A percentile compares a stretch with the other conserved stretches of the same genome.
phyloP scores from a whole-genome alignment of 169 alveolate genomes.

The Plasmodium coatneyi region DNA sequence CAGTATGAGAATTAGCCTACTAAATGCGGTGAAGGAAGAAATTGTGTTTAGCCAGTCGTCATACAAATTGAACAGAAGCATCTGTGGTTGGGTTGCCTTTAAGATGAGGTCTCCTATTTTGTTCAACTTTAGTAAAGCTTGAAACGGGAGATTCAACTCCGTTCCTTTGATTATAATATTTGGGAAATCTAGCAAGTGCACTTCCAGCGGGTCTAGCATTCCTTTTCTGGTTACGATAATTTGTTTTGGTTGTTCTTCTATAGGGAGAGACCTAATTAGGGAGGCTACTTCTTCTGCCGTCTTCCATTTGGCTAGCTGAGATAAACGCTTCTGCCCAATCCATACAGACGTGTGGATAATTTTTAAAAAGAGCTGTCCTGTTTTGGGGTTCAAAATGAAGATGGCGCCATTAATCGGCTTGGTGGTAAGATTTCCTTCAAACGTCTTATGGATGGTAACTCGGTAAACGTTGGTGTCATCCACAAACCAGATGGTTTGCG shows the following conservation, averaged over 20 bases:
- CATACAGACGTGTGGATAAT: constrained; percentile 99
- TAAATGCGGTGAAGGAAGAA: constrained; percentile 98
- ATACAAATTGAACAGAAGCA: constrained; percentile 98
- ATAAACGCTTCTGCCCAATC: constrained; percentile 99
- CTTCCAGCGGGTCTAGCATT: constrained; percentile 99
- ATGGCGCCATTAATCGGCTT: constrained; percentile 99
- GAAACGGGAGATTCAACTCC: constrained; percentile 99
- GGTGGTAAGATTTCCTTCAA: constrained; percentile 99
- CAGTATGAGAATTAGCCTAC: constrained; percentile 95
- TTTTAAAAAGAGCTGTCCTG: constrained; percentile 99
- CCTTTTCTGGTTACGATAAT: constrained; percentile 99
- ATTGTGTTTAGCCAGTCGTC: constrained; percentile 99
- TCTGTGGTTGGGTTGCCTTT: constrained; percentile 99
- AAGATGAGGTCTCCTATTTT: constrained; percentile 99
- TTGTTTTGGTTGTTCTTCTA: constrained; percentile 99
- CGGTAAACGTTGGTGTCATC: constrained; percentile 99
- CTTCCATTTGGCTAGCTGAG: constrained; percentile 99
- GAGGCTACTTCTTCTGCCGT: constrained; percentile 99
- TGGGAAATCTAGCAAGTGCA: constrained; percentile 99
- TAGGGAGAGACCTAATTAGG: constrained; percentile 99
- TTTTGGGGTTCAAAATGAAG: constrained; percentile 98
- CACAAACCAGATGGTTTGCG: constrained; percentile 99
- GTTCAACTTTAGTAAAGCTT: constrained; percentile 97
- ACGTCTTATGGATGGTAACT: constrained; percentile 99
- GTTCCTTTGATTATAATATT: constrained; percentile 99